Evolutionary conservation across 2,329 filamentous ascomycete species (phyloP).

Genomic region (Hymenoscyphus repandus): DNA sequence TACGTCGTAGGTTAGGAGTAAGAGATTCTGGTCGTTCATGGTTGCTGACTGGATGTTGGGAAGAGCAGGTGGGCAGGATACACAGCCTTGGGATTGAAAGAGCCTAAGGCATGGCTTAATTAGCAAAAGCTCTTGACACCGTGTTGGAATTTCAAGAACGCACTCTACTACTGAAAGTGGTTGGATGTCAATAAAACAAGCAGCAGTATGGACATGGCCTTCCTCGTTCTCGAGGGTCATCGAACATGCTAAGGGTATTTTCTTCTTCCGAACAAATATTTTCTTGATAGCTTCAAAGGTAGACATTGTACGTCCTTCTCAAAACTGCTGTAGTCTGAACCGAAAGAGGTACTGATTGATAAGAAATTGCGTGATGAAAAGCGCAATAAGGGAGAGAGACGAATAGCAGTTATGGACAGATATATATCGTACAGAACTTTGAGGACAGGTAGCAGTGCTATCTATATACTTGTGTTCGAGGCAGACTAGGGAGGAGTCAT

Average conservation of each 20-base stretch:
- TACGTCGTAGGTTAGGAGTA: constrained; percentile 33
- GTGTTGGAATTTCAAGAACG: not conserved
- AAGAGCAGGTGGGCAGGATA: constrained; percentile 32
- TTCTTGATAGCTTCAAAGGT: constrained; percentile 10
- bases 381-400: too few species aligned
- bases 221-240: constrained; percentile 30
- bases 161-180: constrained; percentile 31
- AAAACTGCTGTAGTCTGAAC: too few species aligned
- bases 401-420: too few species aligned
- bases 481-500: too few species aligned
- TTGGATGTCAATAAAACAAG: constrained; percentile 33
- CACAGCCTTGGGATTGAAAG: constrained; percentile 34
- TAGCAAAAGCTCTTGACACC: not conserved
- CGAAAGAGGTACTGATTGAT: not conserved
- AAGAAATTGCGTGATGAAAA: too few species aligned
- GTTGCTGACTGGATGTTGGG: constrained; percentile 29
- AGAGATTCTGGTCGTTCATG: constrained; percentile 27
- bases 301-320: not conserved
- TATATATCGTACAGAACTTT: too few species aligned
- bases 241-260: constrained; percentile 31
- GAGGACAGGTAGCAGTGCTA: too few species aligned
- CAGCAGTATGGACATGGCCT: constrained; percentile 29
- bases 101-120: constrained; percentile 9
- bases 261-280: constrained; percentile 32
- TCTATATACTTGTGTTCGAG: too few species aligned